Evolutionary conservation across 2,329 filamentous ascomycete genomes (phyloP), one percentile per base, ranked within the genome.

Genomic region (Colletotrichum filicis): DNA sequence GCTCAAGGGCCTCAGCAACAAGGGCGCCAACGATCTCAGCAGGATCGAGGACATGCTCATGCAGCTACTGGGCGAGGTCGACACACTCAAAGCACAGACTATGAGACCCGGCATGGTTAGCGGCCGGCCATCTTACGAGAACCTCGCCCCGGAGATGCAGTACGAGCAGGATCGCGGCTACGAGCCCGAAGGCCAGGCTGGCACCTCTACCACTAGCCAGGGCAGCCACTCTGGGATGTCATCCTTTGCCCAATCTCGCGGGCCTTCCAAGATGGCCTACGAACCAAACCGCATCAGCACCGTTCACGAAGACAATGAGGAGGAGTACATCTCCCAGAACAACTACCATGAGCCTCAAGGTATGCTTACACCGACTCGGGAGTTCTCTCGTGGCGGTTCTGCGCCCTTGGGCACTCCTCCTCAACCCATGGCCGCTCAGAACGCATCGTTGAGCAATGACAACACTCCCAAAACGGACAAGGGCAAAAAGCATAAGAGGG

Each of bases 31-130:
- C 78, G 97, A 99, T 77, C 89, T 98, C 64, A 91, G 92, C 75
- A 93, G 95, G 77, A 98, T 98, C 74, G 94, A 97, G 81, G 93
- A 94, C 74, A 96, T 97, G 93, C 89, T 99, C 42, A 94, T 97
- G 82, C 95, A 98, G 80, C 89, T 99, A 26, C 90, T 99, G 24
- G 93, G 92, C 63, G 97, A 99, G 80, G 95, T 99, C 7, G 96
- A 98, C 80, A 93, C 91, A 59, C 87, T 97, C 71, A 94, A 95
- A 79, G 89, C 86, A 9, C 89, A 91, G 77, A 88, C 87, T 4
- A 86, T 85, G 1, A 81, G 80, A 65, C 74, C 82, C 14, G 76
- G 80, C 46, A 74, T 79, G 61, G 82, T 79, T 19, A 85, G 83
- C 72, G 93, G 90, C 75, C 85, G 91, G 11, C 86, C 84, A 28